phyloP scores from a whole-genome alignment of 306 rosid species.

The Quercus aquifolioides region DNA sequence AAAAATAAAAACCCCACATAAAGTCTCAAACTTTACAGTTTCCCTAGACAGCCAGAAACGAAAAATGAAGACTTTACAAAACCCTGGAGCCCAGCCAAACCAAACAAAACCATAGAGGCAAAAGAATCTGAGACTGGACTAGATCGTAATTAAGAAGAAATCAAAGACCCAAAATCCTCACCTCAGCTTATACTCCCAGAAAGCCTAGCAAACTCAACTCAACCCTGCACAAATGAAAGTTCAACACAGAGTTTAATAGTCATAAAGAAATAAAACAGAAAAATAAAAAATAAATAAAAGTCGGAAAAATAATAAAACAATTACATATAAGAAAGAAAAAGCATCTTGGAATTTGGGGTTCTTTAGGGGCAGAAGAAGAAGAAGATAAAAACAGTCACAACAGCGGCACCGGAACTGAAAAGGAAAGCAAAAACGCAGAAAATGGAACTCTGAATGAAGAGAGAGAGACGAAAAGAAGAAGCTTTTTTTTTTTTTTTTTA shows the following conservation, averaged over 20 bases:
- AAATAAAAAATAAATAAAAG: background rate
- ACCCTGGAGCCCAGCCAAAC: slow-evolving; percentile 20
- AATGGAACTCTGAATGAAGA: background rate
- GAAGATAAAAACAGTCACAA: too few relatives aligned
- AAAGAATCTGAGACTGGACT: slow-evolving; percentile 12
- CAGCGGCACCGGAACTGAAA: too few relatives aligned
- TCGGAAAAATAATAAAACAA: slow-evolving; percentile 13
- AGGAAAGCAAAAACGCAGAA: slow-evolving; percentile 10
- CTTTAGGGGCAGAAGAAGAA: too few relatives aligned
- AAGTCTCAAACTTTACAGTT: slow-evolving; percentile 7
- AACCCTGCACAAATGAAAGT: slow-evolving; percentile 27
- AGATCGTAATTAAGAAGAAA: slow-evolving; percentile 31
- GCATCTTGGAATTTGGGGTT: background rate
- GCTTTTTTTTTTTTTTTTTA: background rate
- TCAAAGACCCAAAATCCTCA: slow-evolving; percentile 20
- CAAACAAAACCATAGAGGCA: slow-evolving; percentile 1
- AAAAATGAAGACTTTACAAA: slow-evolving; percentile 14
- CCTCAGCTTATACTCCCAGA: slow-evolving; percentile 27
- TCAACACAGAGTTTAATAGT: slow-evolving; percentile 30
- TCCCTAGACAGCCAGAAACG: slow-evolving; percentile 25
- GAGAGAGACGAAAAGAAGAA: background rate
- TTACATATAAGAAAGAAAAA: slow-evolving; percentile 12
- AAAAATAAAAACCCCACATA: slow-evolving; percentile 22
- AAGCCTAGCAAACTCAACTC: slow-evolving; percentile 37
- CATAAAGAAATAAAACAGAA: background rate